Evolutionary conservation across 208 protist genomes (phyloP).

Genomic region (Porcisia hertigi): DNA sequence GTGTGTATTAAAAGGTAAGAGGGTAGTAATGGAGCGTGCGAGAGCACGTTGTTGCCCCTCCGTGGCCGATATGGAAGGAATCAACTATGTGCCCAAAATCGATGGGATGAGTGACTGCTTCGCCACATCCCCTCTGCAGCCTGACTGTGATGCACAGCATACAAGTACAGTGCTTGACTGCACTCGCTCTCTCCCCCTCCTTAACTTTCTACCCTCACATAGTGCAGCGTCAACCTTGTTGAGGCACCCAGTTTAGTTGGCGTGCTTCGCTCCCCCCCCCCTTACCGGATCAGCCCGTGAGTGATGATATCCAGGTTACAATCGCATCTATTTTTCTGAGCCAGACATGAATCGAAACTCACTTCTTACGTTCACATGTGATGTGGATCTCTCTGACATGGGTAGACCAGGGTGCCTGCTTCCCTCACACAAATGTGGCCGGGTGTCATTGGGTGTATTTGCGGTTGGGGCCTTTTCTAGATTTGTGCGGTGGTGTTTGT

Average conservation of each 20-base stretch:
- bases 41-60: too few relatives aligned
- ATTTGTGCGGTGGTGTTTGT: too few relatives aligned
- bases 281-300: neutral
- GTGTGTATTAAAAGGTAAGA: neutral
- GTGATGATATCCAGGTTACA: conserved; percentile 42
- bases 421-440: too few relatives aligned
- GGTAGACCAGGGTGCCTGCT: too few relatives aligned
- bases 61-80: too few relatives aligned
- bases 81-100: neutral
- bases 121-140: neutral
- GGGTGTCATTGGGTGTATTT: too few relatives aligned
- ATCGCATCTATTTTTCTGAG: conserved; percentile 83
- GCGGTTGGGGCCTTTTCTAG: too few relatives aligned
- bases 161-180: neutral
- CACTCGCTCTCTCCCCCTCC: neutral
- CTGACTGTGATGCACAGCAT: too few relatives aligned
- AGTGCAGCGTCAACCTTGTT: neutral
- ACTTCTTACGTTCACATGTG: too few relatives aligned
- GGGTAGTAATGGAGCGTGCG: neutral
- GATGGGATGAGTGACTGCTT: too few relatives aligned
- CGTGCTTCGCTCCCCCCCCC: neutral
- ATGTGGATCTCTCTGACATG: too few relatives aligned
- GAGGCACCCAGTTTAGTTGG: neutral
- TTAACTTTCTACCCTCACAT: neutral
- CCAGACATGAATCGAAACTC: conserved; percentile 24